phyloP scores from a whole-genome alignment of 805 yeast genomes.

The Cyberlindnera galapagoensis region DNA sequence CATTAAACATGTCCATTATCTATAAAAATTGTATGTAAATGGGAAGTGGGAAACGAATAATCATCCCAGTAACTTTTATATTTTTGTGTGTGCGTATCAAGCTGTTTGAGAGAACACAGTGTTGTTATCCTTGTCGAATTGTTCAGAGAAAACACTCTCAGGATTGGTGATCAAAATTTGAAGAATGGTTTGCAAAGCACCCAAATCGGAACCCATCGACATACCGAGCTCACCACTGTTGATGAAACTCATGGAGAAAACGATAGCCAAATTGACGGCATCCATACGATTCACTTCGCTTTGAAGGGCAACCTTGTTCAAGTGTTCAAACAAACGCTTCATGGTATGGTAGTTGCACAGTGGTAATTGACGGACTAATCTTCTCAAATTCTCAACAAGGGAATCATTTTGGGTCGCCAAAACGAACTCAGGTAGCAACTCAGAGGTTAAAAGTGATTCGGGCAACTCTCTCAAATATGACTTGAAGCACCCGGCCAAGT shows the following conservation, averaged over 20 bases:
- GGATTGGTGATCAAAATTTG: slow-evolving; percentile 41
- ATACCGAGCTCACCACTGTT: slow-evolving; percentile 35
- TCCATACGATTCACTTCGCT: slow-evolving; percentile 78
- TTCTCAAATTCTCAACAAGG: slow-evolving; percentile 24
- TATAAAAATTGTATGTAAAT: too few relatives aligned
- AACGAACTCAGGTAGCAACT: slow-evolving; percentile 54
- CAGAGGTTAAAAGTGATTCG: slow-evolving; percentile 69
- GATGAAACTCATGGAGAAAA: slow-evolving; percentile 63
- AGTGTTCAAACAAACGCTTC: slow-evolving; percentile 60
- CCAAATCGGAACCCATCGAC: slow-evolving; percentile 44
- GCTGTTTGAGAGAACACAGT: slow-evolving; percentile 4
- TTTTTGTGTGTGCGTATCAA: too few relatives aligned
- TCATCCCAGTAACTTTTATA: neutral
- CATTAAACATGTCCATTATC: too few relatives aligned
- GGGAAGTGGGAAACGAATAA: neutral
- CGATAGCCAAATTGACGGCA: slow-evolving; percentile 84
- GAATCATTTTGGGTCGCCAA: slow-evolving; percentile 31
- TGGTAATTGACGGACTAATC: slow-evolving; percentile 46
- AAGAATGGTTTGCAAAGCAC: slow-evolving; percentile 47
- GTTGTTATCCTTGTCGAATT: slow-evolving; percentile 4
- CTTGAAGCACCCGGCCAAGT: slow-evolving; percentile 84
- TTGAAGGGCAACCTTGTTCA: slow-evolving; percentile 59
- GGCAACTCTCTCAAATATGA: slow-evolving; percentile 81
- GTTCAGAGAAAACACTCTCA: slow-evolving; percentile 24
- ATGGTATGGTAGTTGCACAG: slow-evolving; percentile 59